Evolutionary conservation across 2,329 filamentous ascomycete species (phyloP), one percentile per base, ranked within the genome.

Genomic region (Ophiostoma perfectum): DNA sequence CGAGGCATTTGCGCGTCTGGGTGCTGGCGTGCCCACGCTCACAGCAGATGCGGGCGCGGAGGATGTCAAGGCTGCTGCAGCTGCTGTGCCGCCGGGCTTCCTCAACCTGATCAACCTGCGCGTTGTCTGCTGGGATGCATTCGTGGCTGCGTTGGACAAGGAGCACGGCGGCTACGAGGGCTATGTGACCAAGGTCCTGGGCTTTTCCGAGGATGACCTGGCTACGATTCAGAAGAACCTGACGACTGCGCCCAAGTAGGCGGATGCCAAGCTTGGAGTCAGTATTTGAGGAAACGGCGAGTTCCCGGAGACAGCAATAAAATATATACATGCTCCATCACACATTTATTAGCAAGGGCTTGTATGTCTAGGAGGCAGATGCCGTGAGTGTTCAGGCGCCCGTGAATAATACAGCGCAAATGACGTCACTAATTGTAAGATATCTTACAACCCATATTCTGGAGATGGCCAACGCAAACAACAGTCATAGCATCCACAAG

Each of bases 211-310:
- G 1, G 77, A 78, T 2, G 83, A 86, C 66, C 68, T 86, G 55
- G 76, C 74, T 7, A 80, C 71, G 66, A 83, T 86, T 71, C 82
- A 78, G 77, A 75, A 72, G 70, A 84, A 85, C 71, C 74, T 85
- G 70, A 71, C 68, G 11, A 47, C 52, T 27, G 27, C 27, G 27
- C 27, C 27, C 52, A 27, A 60, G 55, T 60, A 68, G 64, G 27
- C 27, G 27, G 27, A 27, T 27, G 27, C 27, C 27, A 27, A 27
- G 27, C 27, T 27, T 27, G 27, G 27, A 27, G 27, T 27, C 27
- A 27, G 27, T 27, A 27, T 27, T 27, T 27, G 27, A 27, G 27
- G 1, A 27, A 27, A 2, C 27, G 2, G 27, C 27, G 27, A 27
- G 27, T 27, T 27, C 27, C 27, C 2, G 27, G 27, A 27, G 27